Base-by-base conservation (phyloP, 2,329 filamentous ascomycete genomes). In the Colletotrichum falcatum region DNA sequence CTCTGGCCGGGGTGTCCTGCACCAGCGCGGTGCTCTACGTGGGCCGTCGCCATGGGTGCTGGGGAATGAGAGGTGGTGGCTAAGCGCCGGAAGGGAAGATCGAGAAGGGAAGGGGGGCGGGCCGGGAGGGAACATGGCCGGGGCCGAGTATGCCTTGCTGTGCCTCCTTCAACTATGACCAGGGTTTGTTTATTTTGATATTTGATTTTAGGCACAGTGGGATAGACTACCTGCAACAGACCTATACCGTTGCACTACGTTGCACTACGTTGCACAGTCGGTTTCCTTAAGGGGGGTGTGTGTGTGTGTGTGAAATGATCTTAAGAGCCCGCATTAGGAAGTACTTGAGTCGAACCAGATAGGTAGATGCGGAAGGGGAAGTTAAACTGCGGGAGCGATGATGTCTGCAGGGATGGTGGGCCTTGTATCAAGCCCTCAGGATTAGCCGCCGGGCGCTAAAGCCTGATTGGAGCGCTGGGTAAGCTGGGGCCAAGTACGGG, bases 31-130 rank as follows among this genome's bases (percentile, higher is more conserved):
- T 26, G 30, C 35, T 59, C 48, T 54, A 30, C 53, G 59, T 63
- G 68, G 68, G 58, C n/a, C 68, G 37, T 33, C 20, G 51, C 26
- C 55, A 26, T 46, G 46, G 59, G 64, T 55, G 14, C 37, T 33
- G 58, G 51, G 58, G 68, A 70, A 71, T 71, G 58, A 68, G 59
- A 68, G 53, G 23, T 33, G 33, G 18, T 58, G 28, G 68, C 53
- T 71, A 71, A 68, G 68, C 64, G 68, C 68, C 59, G 42, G 39
- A 55, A 55, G 44, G 30, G 68, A 59, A 48, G 58, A 37, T 68
- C 64, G 64, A 66, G 63, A 44, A 61, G 65, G 30, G 63, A 44
- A 61, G 65, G 30, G 65, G 26, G 64, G 67, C 68, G 68, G 68
- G 35, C 64, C 59, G 59, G 53, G 46, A 16, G 67, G 68, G 42